Conservation (phyloP, 2,329 filamentous ascomycete species). For the Shiraia bambusicola region DNA sequence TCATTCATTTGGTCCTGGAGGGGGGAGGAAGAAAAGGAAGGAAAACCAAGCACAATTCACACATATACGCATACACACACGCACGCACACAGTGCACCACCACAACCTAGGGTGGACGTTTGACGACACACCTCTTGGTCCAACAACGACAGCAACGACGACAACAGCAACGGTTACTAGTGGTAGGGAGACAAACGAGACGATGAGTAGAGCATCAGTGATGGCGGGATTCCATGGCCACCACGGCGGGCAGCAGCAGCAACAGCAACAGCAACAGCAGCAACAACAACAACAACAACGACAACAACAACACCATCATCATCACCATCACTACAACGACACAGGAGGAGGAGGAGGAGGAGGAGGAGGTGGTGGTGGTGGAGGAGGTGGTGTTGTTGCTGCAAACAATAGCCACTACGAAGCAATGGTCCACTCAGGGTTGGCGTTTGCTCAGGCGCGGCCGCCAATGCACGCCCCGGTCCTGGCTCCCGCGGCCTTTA, state of each 20-base stretch:
- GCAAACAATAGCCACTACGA: slow-evolving; percentile 31
- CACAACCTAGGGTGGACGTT: too few relatives aligned
- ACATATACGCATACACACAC: too few relatives aligned
- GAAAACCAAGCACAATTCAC: too few relatives aligned
- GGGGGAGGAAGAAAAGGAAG: too few relatives aligned
- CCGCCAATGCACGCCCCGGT: slow-evolving; percentile 45
- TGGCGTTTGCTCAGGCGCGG: slow-evolving; percentile 43
- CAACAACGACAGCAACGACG: not conserved
- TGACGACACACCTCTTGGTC: not conserved
- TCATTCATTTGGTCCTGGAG: too few relatives aligned
- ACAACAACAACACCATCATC: too few relatives aligned
- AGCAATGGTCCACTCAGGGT: slow-evolving; percentile 24
- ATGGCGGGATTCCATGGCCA: slow-evolving; percentile 30
- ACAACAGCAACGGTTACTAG: slow-evolving; percentile 1
- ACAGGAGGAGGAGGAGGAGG: slow-evolving; percentile 7
- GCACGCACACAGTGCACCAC: too few relatives aligned
- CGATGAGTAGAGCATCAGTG: slow-evolving; percentile 37
- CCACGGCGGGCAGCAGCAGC: slow-evolving; percentile 5
- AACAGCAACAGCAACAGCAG: slow-evolving; percentile 12
- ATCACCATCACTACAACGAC: slow-evolving; percentile 7
- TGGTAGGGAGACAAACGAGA: not conserved
- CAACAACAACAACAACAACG: slow-evolving; percentile 7
- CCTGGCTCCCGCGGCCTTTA: slow-evolving; percentile 38
- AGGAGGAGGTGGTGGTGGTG: not conserved
- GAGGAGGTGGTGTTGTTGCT: too few relatives aligned